Conservation (phyloP, 306 rosid genomes). For the Acacia confusa region DNA sequence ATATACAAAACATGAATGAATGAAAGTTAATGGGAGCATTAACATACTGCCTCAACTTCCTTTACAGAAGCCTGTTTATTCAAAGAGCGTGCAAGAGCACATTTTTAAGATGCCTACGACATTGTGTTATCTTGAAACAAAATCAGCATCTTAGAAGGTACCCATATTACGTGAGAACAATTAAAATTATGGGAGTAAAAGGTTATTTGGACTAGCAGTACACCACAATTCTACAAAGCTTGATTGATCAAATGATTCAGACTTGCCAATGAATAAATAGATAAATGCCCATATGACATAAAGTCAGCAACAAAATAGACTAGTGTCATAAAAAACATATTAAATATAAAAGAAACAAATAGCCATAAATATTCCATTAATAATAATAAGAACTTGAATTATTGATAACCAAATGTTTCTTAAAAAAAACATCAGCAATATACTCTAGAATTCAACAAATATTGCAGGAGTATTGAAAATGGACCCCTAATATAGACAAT, state of each 20-base stretch:
- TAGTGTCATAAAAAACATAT: background rate
- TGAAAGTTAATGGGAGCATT: conserved; percentile 28
- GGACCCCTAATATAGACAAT: no score
- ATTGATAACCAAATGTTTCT: no score
- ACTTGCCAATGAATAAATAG: background rate
- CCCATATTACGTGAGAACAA: background rate
- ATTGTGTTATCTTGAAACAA: no score
- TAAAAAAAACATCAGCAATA: no score
- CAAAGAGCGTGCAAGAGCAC: no score
- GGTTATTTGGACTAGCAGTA: background rate
- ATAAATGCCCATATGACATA: background rate
- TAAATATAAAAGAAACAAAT: no score
- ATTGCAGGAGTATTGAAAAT: no score
- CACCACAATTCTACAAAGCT: background rate
- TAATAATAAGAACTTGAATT: no score
- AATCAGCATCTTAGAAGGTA: no score
- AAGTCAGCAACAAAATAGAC: background rate
- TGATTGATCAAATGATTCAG: background rate
- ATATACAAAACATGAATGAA: background rate
- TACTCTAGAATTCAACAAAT: no score
- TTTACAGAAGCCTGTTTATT: conserved; percentile 82
- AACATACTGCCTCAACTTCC: conserved; percentile 89
- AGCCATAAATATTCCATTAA: no score
- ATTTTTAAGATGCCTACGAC: no score
- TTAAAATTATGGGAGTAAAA: background rate